Percentiles rank a stretch among this genome's conserved stretches.
Conservation (phyloP, 2,329 filamentous ascomycete species). For the Penicillium expansum region DNA sequence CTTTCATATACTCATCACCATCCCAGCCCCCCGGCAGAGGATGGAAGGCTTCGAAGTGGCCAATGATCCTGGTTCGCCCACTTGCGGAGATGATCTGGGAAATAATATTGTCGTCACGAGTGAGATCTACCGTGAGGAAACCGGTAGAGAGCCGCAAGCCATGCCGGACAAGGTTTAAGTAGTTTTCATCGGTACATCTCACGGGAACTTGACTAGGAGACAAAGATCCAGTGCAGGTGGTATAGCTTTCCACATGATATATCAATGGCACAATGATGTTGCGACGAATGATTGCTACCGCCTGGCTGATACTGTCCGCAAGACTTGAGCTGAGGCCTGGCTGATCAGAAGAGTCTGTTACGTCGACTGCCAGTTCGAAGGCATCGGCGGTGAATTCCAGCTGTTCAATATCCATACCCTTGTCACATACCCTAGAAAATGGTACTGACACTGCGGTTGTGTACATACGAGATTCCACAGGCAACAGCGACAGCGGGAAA, state of each 20-base stretch:
- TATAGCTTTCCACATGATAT: constrained; percentile 48
- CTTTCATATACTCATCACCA: constrained; percentile 53
- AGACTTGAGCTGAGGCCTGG: constrained; percentile 34
- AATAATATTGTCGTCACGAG: constrained; percentile 54
- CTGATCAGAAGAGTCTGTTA: constrained; percentile 29
- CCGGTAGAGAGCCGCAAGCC: constrained; percentile 62
- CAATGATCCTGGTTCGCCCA: constrained; percentile 62
- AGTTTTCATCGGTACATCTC: constrained; percentile 38
- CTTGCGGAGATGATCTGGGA: constrained; percentile 51
- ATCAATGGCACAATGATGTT: constrained; percentile 61
- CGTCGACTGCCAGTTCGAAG: constrained; percentile 59
- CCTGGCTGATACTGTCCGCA: constrained; percentile 55
- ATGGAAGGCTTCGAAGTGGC: constrained; percentile 49
- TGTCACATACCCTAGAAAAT: constrained; percentile 55
- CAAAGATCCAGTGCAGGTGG: constrained; percentile 14
- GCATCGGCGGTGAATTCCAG: constrained; percentile 66
- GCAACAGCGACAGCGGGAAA: constrained; percentile 63
- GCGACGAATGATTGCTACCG: constrained; percentile 60
- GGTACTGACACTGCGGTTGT: constrained; percentile 66
- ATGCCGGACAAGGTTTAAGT: constrained; percentile 59
- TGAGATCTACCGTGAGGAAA: constrained; percentile 61
- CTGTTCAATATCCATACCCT: constrained; percentile 60
- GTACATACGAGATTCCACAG: constrained; percentile 59
- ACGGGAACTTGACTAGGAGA: constrained; percentile 27
- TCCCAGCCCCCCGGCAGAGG: constrained; percentile 54